Base-by-base conservation (phyloP, 495 filamentous ascomycete species). In the Eremomyces bilateralis region DNA sequence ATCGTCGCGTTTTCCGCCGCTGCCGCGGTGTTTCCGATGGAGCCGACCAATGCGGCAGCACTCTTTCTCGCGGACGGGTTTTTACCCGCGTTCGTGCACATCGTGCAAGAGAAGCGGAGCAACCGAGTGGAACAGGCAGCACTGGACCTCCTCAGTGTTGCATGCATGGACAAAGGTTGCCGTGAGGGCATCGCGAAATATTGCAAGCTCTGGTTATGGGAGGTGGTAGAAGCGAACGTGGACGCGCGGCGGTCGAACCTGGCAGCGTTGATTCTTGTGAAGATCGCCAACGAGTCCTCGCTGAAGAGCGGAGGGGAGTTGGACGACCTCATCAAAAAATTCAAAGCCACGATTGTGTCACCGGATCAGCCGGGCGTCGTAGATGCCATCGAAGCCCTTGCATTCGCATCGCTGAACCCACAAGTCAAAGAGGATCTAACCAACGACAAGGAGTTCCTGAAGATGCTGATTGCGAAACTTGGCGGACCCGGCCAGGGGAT, bases 11-110 rank as follows among this genome's bases (percentile, higher is more conserved):
- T 91, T 53, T 94, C 85, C 31, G 83, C 80, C 15, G 79, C 80
- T 2, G 69, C 81, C 3, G 69, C 73, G 3, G 64, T 94, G 20
- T 97, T 97, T 51, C 83, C 85, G 1, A 62, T 97, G 35, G 69
- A 73, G 1, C 72, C 80, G 11, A 59, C 71, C 27, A 61, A 73
- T 20, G 75, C 71, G 2, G 63, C 76, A 3, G 57, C 63, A 34
- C 59, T 95, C 22, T 92, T 95, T 48, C 64, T 93, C 34, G 81
- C 69, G 13, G 77, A 85, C 29, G 78, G 75, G 2, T 94, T 95
- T 46, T 60, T 88, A 33, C 51, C 61, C 20, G 65, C 63, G 22
- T 59, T 92, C 16, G 68, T 66, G 15, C 69, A 76, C 4, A 52
- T 84, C 31, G 71, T 82, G 51, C 63, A 73, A 34, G 68, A 70